Evolutionary conservation across 73 alveolate species (phyloP), one percentile per base, ranked within the genome.

Genomic region (Effrenium voratum): DNA sequence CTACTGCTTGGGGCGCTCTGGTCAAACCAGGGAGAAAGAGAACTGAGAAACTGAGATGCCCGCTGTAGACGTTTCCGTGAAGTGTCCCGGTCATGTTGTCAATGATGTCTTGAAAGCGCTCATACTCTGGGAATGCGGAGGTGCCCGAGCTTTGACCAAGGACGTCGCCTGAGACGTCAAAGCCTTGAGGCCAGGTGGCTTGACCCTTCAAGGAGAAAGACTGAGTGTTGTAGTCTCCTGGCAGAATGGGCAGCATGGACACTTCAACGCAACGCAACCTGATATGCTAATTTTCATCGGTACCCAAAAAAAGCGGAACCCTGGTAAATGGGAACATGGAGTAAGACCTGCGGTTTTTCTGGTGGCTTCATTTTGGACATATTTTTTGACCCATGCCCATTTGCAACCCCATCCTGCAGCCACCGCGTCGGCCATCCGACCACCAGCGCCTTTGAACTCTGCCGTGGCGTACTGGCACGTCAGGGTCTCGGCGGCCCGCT

Each of bases 161-260:
- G 72, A 87, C 95, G 40, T 87, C 95, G 26, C 95, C 95, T 30
- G 85, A 45, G 66, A 87, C 45, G 38, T 87, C 95, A 22, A 87
- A 87, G 36, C 95, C 95, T 50, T 87, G 95, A 28, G 95, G 95
- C 95, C 95, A 87, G 13, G 95, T 87, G 49, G 95, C 95, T 66
- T 79, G 47, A 49, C 84, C 84, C 95, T 43, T 60, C 50, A 87
- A 19, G 38, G 95, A 87, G 70, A 87, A 87, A 72, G 95, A 87
- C 95, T 38, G 59, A 38, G 95, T 87, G 83, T 87, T 87, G 95
- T 32, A 87, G n/a, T 85, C 94, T 55, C 81, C 15, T 12, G 34
- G 6, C 36, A 38, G 34, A 13, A 24, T 24, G 30, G 41, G 38
- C 15, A 24, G 38, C 76, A 63, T 12, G 30, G 4, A 8, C 30